phyloP scores from a whole-genome alignment of 2,329 filamentous ascomycete genomes.

The Aspergillus thermomutatus region DNA sequence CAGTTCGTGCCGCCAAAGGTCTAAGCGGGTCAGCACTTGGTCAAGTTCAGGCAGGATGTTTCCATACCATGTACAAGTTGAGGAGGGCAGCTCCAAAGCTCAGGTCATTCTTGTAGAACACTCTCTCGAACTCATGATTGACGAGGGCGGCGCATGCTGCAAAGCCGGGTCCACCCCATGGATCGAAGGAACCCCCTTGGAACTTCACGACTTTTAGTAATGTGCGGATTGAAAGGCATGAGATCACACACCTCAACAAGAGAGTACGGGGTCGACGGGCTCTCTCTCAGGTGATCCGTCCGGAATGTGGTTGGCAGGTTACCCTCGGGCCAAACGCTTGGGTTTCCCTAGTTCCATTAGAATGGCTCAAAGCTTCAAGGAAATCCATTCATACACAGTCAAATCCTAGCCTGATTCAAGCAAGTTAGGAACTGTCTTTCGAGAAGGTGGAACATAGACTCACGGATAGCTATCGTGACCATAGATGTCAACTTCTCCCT shows the following conservation, averaged over 20 bases:
- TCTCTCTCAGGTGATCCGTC: conserved; percentile 55
- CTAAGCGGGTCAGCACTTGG: conserved; percentile 26
- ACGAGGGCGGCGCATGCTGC: conserved; percentile 63
- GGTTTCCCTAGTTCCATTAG: conserved; percentile 45
- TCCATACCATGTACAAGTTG: conserved; percentile 69
- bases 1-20: conserved; percentile 78
- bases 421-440: conserved; percentile 3
- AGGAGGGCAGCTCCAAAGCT: conserved; percentile 65
- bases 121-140: conserved; percentile 70
- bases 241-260: conserved; percentile 51
- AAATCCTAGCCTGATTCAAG: conserved; percentile 32
- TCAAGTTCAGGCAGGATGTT: fast-evolving
- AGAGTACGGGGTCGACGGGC: conserved; percentile 63
- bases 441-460: conserved; percentile 7
- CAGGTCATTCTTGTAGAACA: conserved; percentile 76
- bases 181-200: conserved; percentile 69
- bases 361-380: background rate
- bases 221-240: no score
- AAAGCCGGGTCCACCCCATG: conserved; percentile 70
- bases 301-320: conserved; percentile 57
- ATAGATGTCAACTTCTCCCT: conserved; percentile 61
- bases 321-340: conserved; percentile 57
- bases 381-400: conserved; percentile 30
- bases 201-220: conserved; percentile 45
- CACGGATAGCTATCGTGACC: conserved; percentile 63